Percentiles rank a stretch among this genome's conserved stretches.
phyloP scores from a whole-genome alignment of 306 rosid genomes.

The Rosa persica region DNA sequence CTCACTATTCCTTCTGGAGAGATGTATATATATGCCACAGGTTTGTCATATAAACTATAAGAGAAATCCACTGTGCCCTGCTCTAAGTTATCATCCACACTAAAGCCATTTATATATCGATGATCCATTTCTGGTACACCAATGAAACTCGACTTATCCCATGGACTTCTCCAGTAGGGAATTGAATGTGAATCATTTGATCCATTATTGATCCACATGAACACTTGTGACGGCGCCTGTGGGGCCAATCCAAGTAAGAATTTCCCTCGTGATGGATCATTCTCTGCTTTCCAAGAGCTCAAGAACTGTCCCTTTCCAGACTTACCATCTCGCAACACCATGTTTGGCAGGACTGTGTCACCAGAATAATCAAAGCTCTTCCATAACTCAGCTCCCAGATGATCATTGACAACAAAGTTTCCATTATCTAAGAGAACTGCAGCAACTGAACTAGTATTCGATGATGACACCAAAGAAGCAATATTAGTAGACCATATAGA shows the following conservation, averaged over 20 bases:
- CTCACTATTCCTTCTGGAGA: conserved; percentile 29
- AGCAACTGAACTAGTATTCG: conserved; percentile 12
- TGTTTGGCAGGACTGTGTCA: conserved; percentile 35
- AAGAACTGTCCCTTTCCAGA: conserved; percentile 28
- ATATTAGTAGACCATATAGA: conserved; percentile 41
- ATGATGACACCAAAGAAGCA: not conserved
- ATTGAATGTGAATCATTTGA: conserved; percentile 15
- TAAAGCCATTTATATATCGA: conserved; percentile 28
- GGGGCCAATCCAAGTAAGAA: conserved; percentile 30
- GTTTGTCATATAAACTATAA: conserved; percentile 9
- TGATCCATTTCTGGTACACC: conserved; percentile 39
- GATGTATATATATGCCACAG: conserved; percentile 13
- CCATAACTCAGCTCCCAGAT: conserved; percentile 31
- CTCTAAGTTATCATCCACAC: conserved; percentile 20
- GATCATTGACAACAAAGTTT: conserved; percentile 31
- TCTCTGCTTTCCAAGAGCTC: conserved; percentile 42
- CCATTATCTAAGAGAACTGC: conserved; percentile 45
- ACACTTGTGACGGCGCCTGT: conserved; percentile 36
- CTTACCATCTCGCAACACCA: conserved; percentile 33
- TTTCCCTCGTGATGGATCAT: conserved; percentile 49
- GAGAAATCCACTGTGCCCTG: conserved; percentile 27
- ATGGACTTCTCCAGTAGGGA: conserved; percentile 51
- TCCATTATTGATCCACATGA: conserved; percentile 39
- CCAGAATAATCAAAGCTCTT: conserved; percentile 47
- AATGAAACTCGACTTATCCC: conserved; percentile 46